Base-by-base conservation (phyloP, 2,329 filamentous ascomycete genomes). In the Curvularia eragrostidis region DNA sequence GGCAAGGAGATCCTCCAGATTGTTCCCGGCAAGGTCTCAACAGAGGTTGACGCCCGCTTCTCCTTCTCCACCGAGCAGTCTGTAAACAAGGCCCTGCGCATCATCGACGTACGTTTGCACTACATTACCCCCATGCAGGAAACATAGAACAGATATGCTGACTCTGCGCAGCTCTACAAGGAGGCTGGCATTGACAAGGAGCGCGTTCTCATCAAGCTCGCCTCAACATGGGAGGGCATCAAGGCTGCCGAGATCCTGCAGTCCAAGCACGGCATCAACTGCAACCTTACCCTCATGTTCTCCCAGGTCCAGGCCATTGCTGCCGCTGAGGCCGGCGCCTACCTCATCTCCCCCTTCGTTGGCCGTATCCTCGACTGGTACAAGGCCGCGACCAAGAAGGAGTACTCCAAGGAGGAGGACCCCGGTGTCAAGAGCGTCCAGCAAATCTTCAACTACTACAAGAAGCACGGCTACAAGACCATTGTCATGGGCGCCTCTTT, bases 401-500 rank as follows among this genome's bases (percentile, higher is more conserved):
- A 95, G 69, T 99, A 93, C 88, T 75, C 84, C 78, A 87, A 92
- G 79, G 83, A 91, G 81, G 91, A 96, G 80, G 95, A 99, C 85
- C 95, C 95, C 56, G 95, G 95, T 85, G 95, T 99, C 81, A 87
- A 91, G 84, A 94, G 90, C 68, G 95, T 99, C 77, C 86, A 94
- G 86, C 78, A 75, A 80, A 99, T 99, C 84, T 99, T 90, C 89
- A 95, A 99, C 88, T 99, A 99, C 91, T 99, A 99, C 90, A 99
- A 99, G 91, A 98, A 98, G 87, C 91, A 84, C 80, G 92, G 91
- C 80, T 97, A 99, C 89, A 97, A 96, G 75, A 99, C 95, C 80
- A 97, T 98, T 73, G 95, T 99, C 82, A 99, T 99, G 95, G 95
- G 95, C 77, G 95, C 95, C 70, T 97, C 93, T 39, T 99, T 99